phyloP scores from a whole-genome alignment of 1,284 basidiomycete species.

The Polyporus tsugae region DNA sequence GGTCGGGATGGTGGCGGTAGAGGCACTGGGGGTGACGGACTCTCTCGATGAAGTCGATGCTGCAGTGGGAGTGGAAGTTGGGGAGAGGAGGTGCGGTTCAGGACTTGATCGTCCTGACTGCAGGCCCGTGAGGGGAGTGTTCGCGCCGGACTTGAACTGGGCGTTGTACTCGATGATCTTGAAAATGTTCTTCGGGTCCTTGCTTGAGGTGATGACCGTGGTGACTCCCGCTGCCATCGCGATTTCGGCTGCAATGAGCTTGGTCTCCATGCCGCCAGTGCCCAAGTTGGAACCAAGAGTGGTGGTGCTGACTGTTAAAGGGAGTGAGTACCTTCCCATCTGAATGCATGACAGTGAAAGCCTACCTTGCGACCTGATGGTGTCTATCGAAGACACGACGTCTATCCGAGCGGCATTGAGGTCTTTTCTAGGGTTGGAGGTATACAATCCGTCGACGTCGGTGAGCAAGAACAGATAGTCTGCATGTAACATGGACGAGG shows the following conservation, averaged over 20 bases:
- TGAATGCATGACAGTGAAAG: background rate
- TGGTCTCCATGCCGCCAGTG: constrained; percentile 99
- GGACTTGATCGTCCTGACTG: constrained; percentile 52
- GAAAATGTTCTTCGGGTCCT: constrained; percentile 81
- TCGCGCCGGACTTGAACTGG: constrained; percentile 45
- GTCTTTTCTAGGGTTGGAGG: constrained; percentile 93
- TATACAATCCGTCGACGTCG: constrained; percentile 97
- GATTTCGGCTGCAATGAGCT: constrained; percentile 97
- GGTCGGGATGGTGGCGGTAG: constrained; percentile 6
- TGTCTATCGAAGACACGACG: constrained; percentile 84
- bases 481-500: constrained; percentile 96
- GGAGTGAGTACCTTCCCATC: background rate
- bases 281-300: constrained; percentile 94
- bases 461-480: constrained; percentile 97
- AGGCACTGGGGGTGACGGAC: constrained; percentile 21
- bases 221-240: constrained; percentile 97
- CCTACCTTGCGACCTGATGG: constrained; percentile 83
- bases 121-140: constrained; percentile 38
- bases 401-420: constrained; percentile 84
- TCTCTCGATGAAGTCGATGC: constrained; percentile 25
- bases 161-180: constrained; percentile 83
- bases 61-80: constrained; percentile 9
- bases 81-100: constrained; percentile 27
- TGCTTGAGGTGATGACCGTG: constrained; percentile 90
- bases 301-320: constrained; percentile 79